Conservation (phyloP, 1,284 basidiomycete genomes). For the Schizophyllum amplum region DNA sequence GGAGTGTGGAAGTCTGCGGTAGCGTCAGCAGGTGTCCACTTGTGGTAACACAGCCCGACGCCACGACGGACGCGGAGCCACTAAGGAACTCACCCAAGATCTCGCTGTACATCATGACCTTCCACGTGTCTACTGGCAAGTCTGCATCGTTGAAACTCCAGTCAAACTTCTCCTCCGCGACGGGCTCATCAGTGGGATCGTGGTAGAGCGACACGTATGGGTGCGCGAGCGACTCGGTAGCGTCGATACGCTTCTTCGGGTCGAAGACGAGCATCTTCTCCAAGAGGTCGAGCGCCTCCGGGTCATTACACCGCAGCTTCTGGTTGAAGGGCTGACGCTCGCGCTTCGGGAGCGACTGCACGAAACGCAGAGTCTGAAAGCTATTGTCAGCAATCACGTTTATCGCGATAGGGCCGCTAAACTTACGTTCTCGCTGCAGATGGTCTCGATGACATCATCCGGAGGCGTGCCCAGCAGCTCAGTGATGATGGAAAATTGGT, state of each 20-base stretch:
- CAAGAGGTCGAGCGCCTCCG: conserved; percentile 88
- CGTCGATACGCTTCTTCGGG: conserved; percentile 93
- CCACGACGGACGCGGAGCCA: too few species aligned
- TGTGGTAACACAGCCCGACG: too few species aligned
- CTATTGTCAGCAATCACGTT: conserved; percentile 14
- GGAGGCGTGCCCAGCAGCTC: conserved; percentile 96
- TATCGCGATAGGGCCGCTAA: conserved; percentile 9
- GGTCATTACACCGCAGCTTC: conserved; percentile 88
- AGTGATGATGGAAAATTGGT: conserved; percentile 99
- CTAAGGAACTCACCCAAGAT: conserved; percentile 67
- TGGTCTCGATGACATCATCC: conserved; percentile 99
- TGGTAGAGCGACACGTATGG: conserved; percentile 98
- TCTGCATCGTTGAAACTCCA: conserved; percentile 99
- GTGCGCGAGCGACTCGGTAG: conserved; percentile 85
- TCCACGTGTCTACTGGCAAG: conserved; percentile 98
- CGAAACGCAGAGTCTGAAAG: conserved; percentile 91
- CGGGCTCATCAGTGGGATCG: conserved; percentile 96
- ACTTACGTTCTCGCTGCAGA: conserved; percentile 93
- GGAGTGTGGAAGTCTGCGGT: conserved; percentile 62
- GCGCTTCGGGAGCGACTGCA: conserved; percentile 94
- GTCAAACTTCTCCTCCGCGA: conserved; percentile 92
- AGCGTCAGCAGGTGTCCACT: too few species aligned
- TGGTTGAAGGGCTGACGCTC: conserved; percentile 93
- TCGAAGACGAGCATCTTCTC: conserved; percentile 99
- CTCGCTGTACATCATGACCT: conserved; percentile 98